Percentiles rank a stretch among this genome's conserved stretches.
Evolutionary conservation across 768 basidiomycete species (phyloP).

Genomic region (Postia placenta): DNA sequence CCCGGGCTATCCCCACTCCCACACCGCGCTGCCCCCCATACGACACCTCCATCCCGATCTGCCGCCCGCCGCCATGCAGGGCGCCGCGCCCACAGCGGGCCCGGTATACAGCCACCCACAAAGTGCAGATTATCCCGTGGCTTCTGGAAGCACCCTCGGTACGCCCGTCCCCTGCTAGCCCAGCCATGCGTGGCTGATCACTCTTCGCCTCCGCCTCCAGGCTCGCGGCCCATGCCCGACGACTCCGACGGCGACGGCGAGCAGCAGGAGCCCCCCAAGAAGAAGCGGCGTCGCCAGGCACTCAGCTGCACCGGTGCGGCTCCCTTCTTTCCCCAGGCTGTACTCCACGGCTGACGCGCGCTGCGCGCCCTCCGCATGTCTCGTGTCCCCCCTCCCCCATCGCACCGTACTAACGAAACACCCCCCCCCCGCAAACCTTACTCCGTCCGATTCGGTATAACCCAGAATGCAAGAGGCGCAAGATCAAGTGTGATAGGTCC

Average conservation of each 20-base stretch:
- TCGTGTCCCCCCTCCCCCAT: conserved; percentile 2
- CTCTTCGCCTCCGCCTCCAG: conserved; percentile 5
- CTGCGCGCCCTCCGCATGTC: conserved; percentile 7
- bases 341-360: not conserved
- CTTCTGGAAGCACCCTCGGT: conserved; percentile 16
- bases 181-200: not conserved
- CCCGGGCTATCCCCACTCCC: conserved; percentile 19
- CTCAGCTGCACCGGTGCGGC: conserved; percentile 74
- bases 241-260: conserved; percentile 58
- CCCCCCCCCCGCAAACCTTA: conserved; percentile 5
- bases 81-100: conserved; percentile 9
- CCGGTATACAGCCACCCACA: conserved; percentile 13
- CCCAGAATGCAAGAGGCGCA: conserved; percentile 78
- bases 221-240: conserved; percentile 30
- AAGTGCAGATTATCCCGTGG: conserved; percentile 15
- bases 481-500: conserved; percentile 86
- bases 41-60: conserved; percentile 63
- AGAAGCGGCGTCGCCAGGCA: conserved; percentile 77
- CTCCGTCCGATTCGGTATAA: conserved; percentile 2
- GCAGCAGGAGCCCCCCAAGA: conserved; percentile 61
- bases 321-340: conserved; percentile 3
- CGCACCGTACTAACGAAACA: not conserved
- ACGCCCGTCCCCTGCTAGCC: not conserved
- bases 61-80: conserved; percentile 38
- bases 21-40: conserved; percentile 51